These are phyloP conservation scores for Monosporascus cannonballus DNA, from an alignment of 2,329 filamentous ascomycete species.

Conservation along the genomic window DNA sequence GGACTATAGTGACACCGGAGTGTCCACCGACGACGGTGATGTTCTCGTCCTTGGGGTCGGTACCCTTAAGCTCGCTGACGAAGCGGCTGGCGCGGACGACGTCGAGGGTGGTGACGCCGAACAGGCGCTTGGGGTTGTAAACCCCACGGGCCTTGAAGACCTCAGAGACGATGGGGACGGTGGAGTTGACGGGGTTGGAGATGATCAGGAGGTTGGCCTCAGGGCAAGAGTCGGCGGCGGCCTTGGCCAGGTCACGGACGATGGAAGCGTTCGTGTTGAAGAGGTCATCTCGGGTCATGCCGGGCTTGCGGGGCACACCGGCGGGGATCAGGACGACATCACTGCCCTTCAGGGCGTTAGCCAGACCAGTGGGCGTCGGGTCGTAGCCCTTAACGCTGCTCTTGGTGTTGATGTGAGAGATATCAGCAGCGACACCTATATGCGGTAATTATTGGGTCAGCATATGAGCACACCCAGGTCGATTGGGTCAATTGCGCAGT, in stretches of 20 bases:
- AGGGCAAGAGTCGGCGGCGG: conserved; percentile 78
- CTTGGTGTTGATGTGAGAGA: conserved; percentile 99
- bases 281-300: conserved; percentile 99
- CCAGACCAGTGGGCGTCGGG: conserved; percentile 68
- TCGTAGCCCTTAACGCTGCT: conserved; percentile 88
- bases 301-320: conserved; percentile 97
- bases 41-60: conserved; percentile 86
- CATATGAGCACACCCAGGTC: conserved; percentile 1
- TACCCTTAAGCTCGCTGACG: conserved; percentile 88
- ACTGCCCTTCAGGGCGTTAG: conserved; percentile 72
- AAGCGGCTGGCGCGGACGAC: conserved; percentile 97
- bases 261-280: conserved; percentile 99
- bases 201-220: conserved; percentile 96
- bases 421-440: conserved; percentile 91
- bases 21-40: conserved; percentile 96
- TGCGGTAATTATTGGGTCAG: conserved; percentile 2
- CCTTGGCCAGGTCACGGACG: conserved; percentile 96
- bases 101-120: conserved; percentile 98
- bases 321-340: conserved; percentile 97
- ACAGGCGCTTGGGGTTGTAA: conserved; percentile 99
- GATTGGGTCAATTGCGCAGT: background rate
- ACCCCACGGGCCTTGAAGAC: conserved; percentile 92
- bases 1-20: conserved; percentile 97
- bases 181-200: conserved; percentile 99
- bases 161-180: conserved; percentile 94